Percentiles rank a stretch among this genome's conserved stretches.
Evolutionary conservation across 495 filamentous ascomycete species (phyloP).

Genomic region (Jackrogersella multiformis): DNA sequence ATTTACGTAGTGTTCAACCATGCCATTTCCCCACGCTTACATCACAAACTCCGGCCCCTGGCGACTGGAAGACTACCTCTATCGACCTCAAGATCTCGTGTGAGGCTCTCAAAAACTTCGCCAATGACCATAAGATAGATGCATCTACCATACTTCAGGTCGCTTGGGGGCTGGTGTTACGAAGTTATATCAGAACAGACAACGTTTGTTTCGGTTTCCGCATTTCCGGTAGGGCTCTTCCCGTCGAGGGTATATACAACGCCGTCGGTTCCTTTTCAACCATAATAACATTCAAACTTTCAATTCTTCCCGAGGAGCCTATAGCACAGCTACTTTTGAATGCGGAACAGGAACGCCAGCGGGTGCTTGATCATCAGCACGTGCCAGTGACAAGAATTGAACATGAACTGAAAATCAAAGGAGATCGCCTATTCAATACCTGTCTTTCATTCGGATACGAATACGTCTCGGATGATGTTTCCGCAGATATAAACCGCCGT

Average conservation of each 20-base stretch:
- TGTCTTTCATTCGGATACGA: slow-evolving; percentile 58
- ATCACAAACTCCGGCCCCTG: slow-evolving; percentile 27
- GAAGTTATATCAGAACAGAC: slow-evolving; percentile 53
- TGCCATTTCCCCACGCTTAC: slow-evolving; percentile 54
- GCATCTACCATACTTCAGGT: slow-evolving; percentile 53
- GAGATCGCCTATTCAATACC: slow-evolving; percentile 56
- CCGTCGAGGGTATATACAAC: slow-evolving; percentile 47
- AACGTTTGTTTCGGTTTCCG: slow-evolving; percentile 57
- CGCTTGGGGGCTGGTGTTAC: slow-evolving; percentile 57
- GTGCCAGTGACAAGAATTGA: slow-evolving; percentile 54
- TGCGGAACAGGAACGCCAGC: slow-evolving; percentile 48
- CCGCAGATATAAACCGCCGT: slow-evolving; percentile 36
- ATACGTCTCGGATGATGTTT: slow-evolving; percentile 23
- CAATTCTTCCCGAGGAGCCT: slow-evolving; percentile 44
- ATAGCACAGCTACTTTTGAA: slow-evolving; percentile 47
- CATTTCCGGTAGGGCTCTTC: slow-evolving; percentile 53
- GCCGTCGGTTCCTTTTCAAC: slow-evolving; percentile 58
- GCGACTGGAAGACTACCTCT: slow-evolving; percentile 46
- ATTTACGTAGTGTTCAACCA: slow-evolving; percentile 45
- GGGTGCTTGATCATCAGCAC: slow-evolving; percentile 52
- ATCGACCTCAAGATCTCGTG: slow-evolving; percentile 51
- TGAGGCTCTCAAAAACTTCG: slow-evolving; percentile 49
- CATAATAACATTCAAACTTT: slow-evolving; percentile 49
- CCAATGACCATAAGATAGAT: slow-evolving; percentile 45
- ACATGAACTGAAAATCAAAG: slow-evolving; percentile 55